A percentile compares a stretch with the other conserved stretches of the same genome.
phyloP scores from a whole-genome alignment of 2,329 filamentous ascomycete species.

The Aspergillus sp. region DNA sequence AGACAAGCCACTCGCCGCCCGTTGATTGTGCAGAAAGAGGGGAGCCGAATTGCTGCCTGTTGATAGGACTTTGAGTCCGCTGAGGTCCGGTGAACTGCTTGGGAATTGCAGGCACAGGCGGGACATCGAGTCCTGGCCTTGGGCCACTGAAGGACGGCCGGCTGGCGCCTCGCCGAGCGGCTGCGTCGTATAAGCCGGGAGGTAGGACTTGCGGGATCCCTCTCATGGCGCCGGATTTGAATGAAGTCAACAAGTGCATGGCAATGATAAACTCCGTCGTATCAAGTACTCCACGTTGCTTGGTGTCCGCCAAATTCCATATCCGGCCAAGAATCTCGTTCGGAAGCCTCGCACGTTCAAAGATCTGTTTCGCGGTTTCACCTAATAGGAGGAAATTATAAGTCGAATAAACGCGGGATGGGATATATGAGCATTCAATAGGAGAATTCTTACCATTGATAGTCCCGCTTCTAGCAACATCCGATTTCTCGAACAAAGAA shows the following conservation, averaged over 20 bases:
- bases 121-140: conserved; percentile 49
- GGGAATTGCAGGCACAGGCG: conserved; percentile 68
- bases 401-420: conserved; percentile 11
- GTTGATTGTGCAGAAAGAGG: conserved; percentile 55
- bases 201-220: conserved; percentile 78
- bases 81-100: conserved; percentile 70
- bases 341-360: conserved; percentile 85
- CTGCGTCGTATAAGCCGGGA: conserved; percentile 84
- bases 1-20: conserved; percentile 77
- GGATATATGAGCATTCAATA: not conserved
- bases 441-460: conserved; percentile 58
- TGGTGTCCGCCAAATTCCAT: conserved; percentile 92
- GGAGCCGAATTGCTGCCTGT: conserved; percentile 50
- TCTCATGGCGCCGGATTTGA: conserved; percentile 79
- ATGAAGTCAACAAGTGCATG: conserved; percentile 93
- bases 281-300: conserved; percentile 83
- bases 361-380: conserved; percentile 87
- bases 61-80: conserved; percentile 62
- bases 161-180: conserved; percentile 64
- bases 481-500: conserved; percentile 85
- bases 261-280: conserved; percentile 94
- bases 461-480: conserved; percentile 66
- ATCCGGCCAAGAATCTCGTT: conserved; percentile 92
- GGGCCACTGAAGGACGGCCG: conserved; percentile 51
- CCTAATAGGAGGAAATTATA: conserved; percentile 47